Base-by-base conservation (phyloP, 768 basidiomycete genomes). In the Podaxis pistillaris region DNA sequence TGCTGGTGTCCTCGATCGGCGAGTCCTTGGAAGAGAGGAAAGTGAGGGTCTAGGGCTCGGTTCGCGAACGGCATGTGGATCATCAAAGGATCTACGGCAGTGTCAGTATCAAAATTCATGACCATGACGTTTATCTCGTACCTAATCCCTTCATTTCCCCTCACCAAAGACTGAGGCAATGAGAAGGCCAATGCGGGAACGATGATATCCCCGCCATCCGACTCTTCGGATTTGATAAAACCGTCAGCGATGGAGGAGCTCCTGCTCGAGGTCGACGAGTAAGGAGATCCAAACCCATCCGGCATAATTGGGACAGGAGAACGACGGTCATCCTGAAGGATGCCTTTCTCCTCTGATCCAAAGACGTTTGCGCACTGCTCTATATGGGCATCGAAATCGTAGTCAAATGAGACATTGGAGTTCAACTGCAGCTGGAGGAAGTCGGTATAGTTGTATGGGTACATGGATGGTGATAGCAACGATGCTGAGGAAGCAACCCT, bases 1-100 rank as follows among this genome's bases (percentile, higher is more conserved):
- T 9, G 52, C 47, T 47, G 37, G 55, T 55, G 41, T 28, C 13
- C 47, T 63, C 62, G 62, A 63, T 65, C 59, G 64, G 64, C 56
- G 62, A 49, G 47, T 56, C 13, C 15, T 46, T 37, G 51, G 40
- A 46, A 46, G 49, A 46, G 50, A 52, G 59, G 65, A 57, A 37
- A 60, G 64, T 36, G 58, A 52, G 36, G 58, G 53, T 33, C 15
- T 24, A 40, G 54, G 61, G 54, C 55, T 59, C 17, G n/a, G 50
- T 36, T 49, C 40, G 4, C n/a, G 36, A 56, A 41, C 17, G 19
- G 44, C 17, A 1, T n/a, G 33, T 50, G 44, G 22, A 22, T 40
- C 38, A 38, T 50, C 55, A 40, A 56, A 62, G 24, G 54, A 62
- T 56, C 61, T 62, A 30, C 44, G 11, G 12, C 30, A 47, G 26